Percentiles rank a stretch among this genome's conserved stretches.
Conservation (phyloP, 2,329 filamentous ascomycete genomes). For the Ascochyta clinopodiicola region DNA sequence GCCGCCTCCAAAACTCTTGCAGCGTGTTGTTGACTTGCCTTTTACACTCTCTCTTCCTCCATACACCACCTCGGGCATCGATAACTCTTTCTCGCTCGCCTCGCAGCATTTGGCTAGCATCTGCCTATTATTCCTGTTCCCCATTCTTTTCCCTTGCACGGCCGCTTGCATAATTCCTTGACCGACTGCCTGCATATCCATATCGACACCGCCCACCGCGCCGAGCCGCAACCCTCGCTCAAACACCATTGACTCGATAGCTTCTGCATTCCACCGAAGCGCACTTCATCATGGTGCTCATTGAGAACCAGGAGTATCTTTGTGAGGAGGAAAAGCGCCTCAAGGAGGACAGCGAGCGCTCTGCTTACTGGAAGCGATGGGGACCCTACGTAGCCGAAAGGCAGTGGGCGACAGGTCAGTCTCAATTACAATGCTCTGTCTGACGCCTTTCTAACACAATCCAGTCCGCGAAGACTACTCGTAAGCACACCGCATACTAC, state of each 20-base stretch:
- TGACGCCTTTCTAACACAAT: slow-evolving; percentile 35
- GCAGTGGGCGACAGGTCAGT: slow-evolving; percentile 90
- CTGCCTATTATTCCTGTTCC: slow-evolving; percentile 15
- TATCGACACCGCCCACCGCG: slow-evolving; percentile 33
- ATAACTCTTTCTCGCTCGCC: slow-evolving; percentile 10
- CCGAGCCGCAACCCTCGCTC: slow-evolving; percentile 21
- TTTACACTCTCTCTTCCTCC: slow-evolving; percentile 14
- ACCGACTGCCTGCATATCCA: slow-evolving; percentile 26
- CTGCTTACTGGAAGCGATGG: slow-evolving; percentile 98
- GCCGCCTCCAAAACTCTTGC: slow-evolving; percentile 25
- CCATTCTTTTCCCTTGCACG: slow-evolving; percentile 18
- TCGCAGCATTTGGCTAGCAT: slow-evolving; percentile 5
- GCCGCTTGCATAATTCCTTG: slow-evolving; percentile 30
- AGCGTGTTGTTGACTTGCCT: slow-evolving; percentile 10
- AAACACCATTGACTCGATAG: slow-evolving; percentile 10
- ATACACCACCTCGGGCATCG: slow-evolving; percentile 13
- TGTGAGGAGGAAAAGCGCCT: slow-evolving; percentile 91
- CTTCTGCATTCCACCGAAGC: slow-evolving; percentile 14
- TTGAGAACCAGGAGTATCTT: slow-evolving; percentile 85
- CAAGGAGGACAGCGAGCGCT: slow-evolving; percentile 80
- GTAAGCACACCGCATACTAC: slow-evolving; percentile 52
- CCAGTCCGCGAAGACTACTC: slow-evolving; percentile 90
- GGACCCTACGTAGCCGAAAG: slow-evolving; percentile 91
- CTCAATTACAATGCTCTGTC: not conserved
- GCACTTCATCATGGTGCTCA: slow-evolving; percentile 74